phyloP scores from a whole-genome alignment of 768 basidiomycete species.

The Gloeopeniophorella convolvens region DNA sequence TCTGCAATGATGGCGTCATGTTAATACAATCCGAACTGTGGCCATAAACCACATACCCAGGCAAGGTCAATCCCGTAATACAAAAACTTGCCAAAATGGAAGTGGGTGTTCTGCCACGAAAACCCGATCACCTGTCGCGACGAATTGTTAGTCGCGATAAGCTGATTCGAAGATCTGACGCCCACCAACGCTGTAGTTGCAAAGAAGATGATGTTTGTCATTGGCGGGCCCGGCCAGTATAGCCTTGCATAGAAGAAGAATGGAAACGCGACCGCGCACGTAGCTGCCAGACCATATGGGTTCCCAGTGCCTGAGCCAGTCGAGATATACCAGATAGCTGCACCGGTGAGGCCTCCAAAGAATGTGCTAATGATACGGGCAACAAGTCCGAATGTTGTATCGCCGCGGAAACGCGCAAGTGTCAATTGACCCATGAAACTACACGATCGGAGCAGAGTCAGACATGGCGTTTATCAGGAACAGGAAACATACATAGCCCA shows the following conservation, averaged over 20 bases:
- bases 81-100: conserved; percentile 41
- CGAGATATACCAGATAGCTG: conserved; percentile 71
- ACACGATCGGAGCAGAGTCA: not conserved
- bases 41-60: conserved; percentile 43
- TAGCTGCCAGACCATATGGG: conserved; percentile 63
- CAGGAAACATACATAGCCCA: conserved; percentile 60
- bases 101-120: conserved; percentile 59
- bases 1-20: conserved; percentile 29
- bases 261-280: conserved; percentile 63
- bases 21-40: not conserved
- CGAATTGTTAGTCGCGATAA: not conserved
- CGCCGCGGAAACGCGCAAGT: conserved; percentile 63
- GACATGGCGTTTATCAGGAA: not conserved
- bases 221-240: conserved; percentile 66
- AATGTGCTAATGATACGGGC: conserved; percentile 61
- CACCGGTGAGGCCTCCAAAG: conserved; percentile 54
- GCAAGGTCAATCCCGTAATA: conserved; percentile 63
- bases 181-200: conserved; percentile 56
- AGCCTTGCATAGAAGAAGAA: conserved; percentile 64
- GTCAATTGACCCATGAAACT: conserved; percentile 76
- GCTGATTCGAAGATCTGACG: not conserved
- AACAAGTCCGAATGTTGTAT: conserved; percentile 62
- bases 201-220: conserved; percentile 66
- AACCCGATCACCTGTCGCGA: conserved; percentile 62
- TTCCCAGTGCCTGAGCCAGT: conserved; percentile 53